Conservation (phyloP, 768 basidiomycete species). For the Boletus barrowsii region DNA sequence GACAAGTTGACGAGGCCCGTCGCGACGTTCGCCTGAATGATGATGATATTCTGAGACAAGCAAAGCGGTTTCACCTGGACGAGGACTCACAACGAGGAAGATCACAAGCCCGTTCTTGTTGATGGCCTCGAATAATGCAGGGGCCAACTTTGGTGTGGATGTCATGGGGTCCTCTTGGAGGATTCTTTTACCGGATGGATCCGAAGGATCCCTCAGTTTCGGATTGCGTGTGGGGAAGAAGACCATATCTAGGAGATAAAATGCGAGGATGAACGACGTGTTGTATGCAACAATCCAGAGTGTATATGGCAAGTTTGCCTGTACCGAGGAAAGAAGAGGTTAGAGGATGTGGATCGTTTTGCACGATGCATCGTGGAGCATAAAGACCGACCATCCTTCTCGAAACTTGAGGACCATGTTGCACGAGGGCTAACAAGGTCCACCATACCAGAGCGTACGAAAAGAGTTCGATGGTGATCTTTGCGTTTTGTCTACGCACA, state of each 20-base stretch:
- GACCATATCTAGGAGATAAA: slow-evolving; percentile 70
- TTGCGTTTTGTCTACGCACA: slow-evolving; percentile 58
- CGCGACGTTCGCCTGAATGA: slow-evolving; percentile 71
- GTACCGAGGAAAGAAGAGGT: not conserved
- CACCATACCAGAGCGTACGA: slow-evolving; percentile 83
- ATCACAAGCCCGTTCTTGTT: slow-evolving; percentile 77
- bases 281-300: slow-evolving; percentile 91
- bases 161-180: slow-evolving; percentile 23
- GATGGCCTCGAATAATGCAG: slow-evolving; percentile 68
- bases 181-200: slow-evolving; percentile 25
- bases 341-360: not conserved
- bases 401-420: slow-evolving; percentile 45
- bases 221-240: slow-evolving; percentile 54
- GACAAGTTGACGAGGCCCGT: slow-evolving; percentile 85
- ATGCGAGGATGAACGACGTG: slow-evolving; percentile 76
- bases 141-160: slow-evolving; percentile 30
- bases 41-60: not conserved
- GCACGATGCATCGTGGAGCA: not conserved
- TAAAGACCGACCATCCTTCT: slow-evolving; percentile 53
- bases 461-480: slow-evolving; percentile 73
- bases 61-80: not conserved
- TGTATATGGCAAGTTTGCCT: slow-evolving; percentile 90
- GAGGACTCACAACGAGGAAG: slow-evolving; percentile 72
- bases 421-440: slow-evolving; percentile 45
- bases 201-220: slow-evolving; percentile 21